Evolutionary conservation across 768 basidiomycete genomes (phyloP), one percentile per base, ranked within the genome.

Genomic region (Ramaria sp.): DNA sequence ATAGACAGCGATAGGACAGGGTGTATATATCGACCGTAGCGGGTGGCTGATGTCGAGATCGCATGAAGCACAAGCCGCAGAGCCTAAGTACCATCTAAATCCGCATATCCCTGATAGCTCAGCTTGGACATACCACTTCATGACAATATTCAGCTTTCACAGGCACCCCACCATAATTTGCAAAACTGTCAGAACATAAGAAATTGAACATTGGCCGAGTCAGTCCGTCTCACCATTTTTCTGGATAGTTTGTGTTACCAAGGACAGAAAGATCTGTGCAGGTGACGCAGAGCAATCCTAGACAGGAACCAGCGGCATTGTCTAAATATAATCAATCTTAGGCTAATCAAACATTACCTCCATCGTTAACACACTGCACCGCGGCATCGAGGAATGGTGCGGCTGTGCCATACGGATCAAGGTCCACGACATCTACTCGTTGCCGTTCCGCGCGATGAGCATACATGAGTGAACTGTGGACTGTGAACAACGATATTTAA

Each of bases 391-490:
- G 85, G 65, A 99, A 99, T 2, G 95, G 96, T 3, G 92, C 86
- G 0, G 96, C 96, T 8, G 92, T 95, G 0, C 96, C 96, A 62
- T 98, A 99, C 0, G 96, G 96, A 65, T 99, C 96, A 25, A 99
- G 77, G 66, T 99, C 96, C n/a, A 99, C 83, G 27, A 89, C 89
- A 59, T 98, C 94, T 18, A 97, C 93, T 2, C 84, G 80, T 10
- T 74, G 69, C 44, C 73, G 76, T 50, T 83, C 82, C 27, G 80
- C 73, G 37, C 93, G 83, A 63, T 93, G 92, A 45, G 76, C 77
- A 64, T 96, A 98, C 89, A 99, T 92, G 49, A 93, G 71, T 3
- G 86, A 76, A 63, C 94, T 96, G 48, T 15, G 48, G 3, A 9
- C 3, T 43, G 24, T 43, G 24, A 32, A 51, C 30, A 15, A 36